Evolutionary conservation across 2,329 filamentous ascomycete species (phyloP).

Genomic region (Talaromyces sp.): DNA sequence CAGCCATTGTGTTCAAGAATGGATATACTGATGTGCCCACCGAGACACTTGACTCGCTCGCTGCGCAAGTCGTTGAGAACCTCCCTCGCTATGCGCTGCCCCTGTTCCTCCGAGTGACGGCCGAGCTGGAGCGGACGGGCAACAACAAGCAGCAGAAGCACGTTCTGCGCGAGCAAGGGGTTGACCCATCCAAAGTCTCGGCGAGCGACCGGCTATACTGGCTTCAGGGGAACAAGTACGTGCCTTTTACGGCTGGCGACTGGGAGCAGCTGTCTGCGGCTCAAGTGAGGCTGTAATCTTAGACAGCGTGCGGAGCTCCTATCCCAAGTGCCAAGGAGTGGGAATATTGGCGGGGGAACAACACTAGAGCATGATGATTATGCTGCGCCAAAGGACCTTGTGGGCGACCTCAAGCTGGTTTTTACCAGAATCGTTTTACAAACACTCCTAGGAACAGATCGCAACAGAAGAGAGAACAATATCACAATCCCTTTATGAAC

Average conservation of each 20-base stretch:
- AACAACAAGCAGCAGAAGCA: constrained; percentile 90
- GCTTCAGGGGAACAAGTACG: constrained; percentile 62
- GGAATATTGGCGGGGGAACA: too few species aligned
- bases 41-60: constrained; percentile 54
- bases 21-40: constrained; percentile 29
- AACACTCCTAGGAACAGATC: too few species aligned
- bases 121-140: constrained; percentile 64
- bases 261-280: constrained; percentile 66
- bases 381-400: too few species aligned
- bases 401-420: too few species aligned
- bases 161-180: constrained; percentile 64
- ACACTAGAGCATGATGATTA: too few species aligned
- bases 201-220: constrained; percentile 55
- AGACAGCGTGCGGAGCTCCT: too few species aligned
- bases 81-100: constrained; percentile 73
- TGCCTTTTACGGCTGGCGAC: constrained; percentile 60
- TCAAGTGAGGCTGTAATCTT: constrained; percentile 61
- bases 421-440: too few species aligned
- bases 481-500: too few species aligned
- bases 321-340: too few species aligned
- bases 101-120: constrained; percentile 67
- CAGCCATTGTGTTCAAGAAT: constrained; percentile 59
- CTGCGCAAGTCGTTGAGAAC: constrained; percentile 50
- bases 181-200: constrained; percentile 52
- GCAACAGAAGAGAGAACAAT: too few species aligned